A percentile compares a stretch with the other conserved stretches of the same genome.
Evolutionary conservation across 495 filamentous ascomycete genomes (phyloP).

Genomic region (Podospora bellae-mahoneyi): DNA sequence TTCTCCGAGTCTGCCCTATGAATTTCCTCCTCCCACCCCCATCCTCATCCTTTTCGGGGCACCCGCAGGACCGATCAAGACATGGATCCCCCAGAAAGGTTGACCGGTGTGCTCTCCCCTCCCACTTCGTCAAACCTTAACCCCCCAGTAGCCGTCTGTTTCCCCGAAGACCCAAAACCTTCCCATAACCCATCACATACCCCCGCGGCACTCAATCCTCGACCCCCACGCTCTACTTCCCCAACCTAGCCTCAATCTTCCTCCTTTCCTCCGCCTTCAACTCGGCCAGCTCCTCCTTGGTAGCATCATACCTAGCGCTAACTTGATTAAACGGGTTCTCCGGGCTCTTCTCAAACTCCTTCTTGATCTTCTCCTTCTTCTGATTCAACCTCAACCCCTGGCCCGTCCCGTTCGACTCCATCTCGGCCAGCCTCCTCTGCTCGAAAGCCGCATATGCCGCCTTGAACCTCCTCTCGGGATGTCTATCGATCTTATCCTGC

Average conservation of each 20-base stretch:
- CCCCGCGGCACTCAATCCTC: constrained; percentile 14
- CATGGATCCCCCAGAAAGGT: not conserved
- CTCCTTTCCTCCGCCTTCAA: constrained; percentile 63
- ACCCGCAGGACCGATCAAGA: not conserved
- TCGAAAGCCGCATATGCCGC: constrained; percentile 87
- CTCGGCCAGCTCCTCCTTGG: constrained; percentile 70
- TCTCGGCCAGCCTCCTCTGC: constrained; percentile 77
- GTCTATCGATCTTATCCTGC: constrained; percentile 67
- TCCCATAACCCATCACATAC: not conserved
- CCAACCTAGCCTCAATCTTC: constrained; percentile 71
- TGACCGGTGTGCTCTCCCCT: not conserved
- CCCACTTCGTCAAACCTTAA: not conserved
- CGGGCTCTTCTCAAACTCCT: constrained; percentile 85
- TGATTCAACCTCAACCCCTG: constrained; percentile 74
- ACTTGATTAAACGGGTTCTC: constrained; percentile 94
- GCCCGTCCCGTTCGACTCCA: constrained; percentile 68
- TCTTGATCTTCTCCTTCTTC: constrained; percentile 70
- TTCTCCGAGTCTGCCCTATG: not conserved
- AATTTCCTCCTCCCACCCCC: not conserved
- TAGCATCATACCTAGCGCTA: constrained; percentile 66
- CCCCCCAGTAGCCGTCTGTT: not conserved
- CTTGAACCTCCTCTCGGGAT: constrained; percentile 81
- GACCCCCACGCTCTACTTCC: constrained; percentile 17
- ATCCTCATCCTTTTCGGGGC: not conserved
- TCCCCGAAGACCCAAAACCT: not conserved